These are phyloP conservation scores for Fistulina hepatica DNA, from an alignment of 1,284 basidiomycete genomes.

Conservation along the genomic window DNA sequence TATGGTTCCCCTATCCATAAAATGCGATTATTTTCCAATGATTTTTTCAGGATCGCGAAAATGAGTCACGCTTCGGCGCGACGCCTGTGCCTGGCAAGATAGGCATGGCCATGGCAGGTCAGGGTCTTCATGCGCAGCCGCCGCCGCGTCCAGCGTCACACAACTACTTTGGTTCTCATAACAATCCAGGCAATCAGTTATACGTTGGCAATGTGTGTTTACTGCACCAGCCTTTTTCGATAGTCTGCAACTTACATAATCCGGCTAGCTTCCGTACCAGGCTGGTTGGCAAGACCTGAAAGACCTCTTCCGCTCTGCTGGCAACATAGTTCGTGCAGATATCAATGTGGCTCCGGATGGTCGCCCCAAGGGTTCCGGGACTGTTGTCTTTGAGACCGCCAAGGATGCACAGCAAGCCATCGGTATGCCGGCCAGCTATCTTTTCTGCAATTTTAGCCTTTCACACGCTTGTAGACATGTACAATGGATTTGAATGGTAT, in stretches of 20 bases:
- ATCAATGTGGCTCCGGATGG: conserved; percentile 90
- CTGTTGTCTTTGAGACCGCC: conserved; percentile 86
- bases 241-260: conserved; percentile 36
- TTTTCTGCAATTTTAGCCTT: conserved; percentile 1
- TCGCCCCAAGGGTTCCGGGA: conserved; percentile 87
- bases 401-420: conserved; percentile 90
- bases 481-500: conserved; percentile 91
- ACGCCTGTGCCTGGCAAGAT: conserved; percentile 90
- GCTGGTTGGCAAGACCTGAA: conserved; percentile 99
- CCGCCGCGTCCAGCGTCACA: conserved; percentile 67
- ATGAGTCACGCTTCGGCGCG: conserved; percentile 87
- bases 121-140: conserved; percentile 61
- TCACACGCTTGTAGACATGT: conserved; percentile 57
- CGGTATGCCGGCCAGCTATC: conserved; percentile 39
- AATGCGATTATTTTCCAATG: conserved; percentile 2
- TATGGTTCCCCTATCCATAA: conserved; percentile 22
- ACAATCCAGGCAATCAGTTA: conserved; percentile 78
- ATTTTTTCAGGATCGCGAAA: conserved; percentile 78
- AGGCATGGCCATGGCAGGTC: conserved; percentile 80
- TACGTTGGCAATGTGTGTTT: conserved; percentile 81
- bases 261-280: conserved; percentile 74
- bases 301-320: conserved; percentile 90
- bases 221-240: conserved; percentile 6
- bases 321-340: conserved; percentile 90
- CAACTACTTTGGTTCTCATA: conserved; percentile 50